A percentile compares a stretch with the other conserved stretches of the same genome.
Conservation (phyloP, 2,329 filamentous ascomycete species). For the Gnomoniopsis smithogilvyi region DNA sequence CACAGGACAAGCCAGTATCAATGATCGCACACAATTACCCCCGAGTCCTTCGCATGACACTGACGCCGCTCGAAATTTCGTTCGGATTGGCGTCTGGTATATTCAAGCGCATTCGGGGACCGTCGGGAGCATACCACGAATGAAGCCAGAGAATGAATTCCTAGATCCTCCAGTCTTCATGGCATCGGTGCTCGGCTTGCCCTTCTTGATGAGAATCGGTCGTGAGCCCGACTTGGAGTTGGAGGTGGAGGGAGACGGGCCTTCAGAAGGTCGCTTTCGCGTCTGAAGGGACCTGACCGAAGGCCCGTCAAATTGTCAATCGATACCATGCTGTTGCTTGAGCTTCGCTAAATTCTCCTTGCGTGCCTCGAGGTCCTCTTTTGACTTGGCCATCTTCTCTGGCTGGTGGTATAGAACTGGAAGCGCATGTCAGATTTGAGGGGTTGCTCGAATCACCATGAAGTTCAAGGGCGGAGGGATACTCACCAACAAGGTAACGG, state of each 20-base stretch:
- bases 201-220: constrained; percentile 17
- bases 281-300: constrained; percentile 48
- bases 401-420: constrained; percentile 62
- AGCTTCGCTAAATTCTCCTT: constrained; percentile 97
- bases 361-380: constrained; percentile 89
- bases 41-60: not conserved
- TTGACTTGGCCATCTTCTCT: constrained; percentile 72
- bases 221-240: constrained; percentile 22
- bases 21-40: constrained; percentile 1
- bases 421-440: constrained; percentile 6
- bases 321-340: constrained; percentile 97
- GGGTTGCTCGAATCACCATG: not conserved
- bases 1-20: constrained; percentile 5
- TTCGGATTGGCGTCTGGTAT: constrained; percentile 9
- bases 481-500: constrained; percentile 94
- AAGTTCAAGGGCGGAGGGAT: not conserved
- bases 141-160: constrained; percentile 31
- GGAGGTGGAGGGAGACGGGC: constrained; percentile 53
- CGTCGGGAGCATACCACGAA: constrained; percentile 34
- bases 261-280: constrained; percentile 52
- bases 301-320: constrained; percentile 83
- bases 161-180: constrained; percentile 35
- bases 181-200: constrained; percentile 13
- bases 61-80: constrained; percentile 13
- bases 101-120: constrained; percentile 31